Evolutionary conservation across 2,329 filamentous ascomycete genomes (phyloP), one percentile per base, ranked within the genome.

Genomic region (Pyrenophora teres): DNA sequence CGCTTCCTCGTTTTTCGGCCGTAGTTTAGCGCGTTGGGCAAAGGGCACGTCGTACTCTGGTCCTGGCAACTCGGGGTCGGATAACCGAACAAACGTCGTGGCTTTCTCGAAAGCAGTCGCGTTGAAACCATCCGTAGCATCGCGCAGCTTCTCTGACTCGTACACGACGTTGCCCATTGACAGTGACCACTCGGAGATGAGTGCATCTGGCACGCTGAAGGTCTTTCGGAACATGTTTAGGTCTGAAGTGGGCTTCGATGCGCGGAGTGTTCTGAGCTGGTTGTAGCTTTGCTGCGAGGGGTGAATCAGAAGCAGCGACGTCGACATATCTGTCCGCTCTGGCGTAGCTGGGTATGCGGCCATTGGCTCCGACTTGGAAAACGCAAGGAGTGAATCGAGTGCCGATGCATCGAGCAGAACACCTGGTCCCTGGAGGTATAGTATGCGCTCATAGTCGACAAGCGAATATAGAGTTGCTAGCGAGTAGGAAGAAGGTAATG

Each of bases 11-110:
- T 78, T 75, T 56, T 68, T 63, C n/a, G 79, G 79, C 43, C 77
- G 65, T 23, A 78, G 68, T 30, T 64, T 68, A 9, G 74, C 69
- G 41, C 75, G 71, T 38, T 73, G 68, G 2, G 68, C 53, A 60
- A 73, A 80, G 1, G 78, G 77, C 6, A 80, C 71, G 52, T 80
- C 78, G 62, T 77, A 80, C 60, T 81, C 76, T n/a, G 79, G 78
- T 9, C 78, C 78, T 8, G 78, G 77, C 1, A 81, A 55, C 54
- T 77, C 77, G 4, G 77, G 74, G 52, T 81, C 79, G 1, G 69
- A 71, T 54, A 81, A 72, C 3, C 74, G 73, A 47, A 81, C 72
- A 52, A 78, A 81, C 13, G 77, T 74, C 5, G 77, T 76, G 38
- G 73, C 63, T 16, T 70, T 62, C 36, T 77, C 60, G 51, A 76